Conservation (phyloP, 176 grass and related monocot species). For the Tillandsia fasciculata region DNA sequence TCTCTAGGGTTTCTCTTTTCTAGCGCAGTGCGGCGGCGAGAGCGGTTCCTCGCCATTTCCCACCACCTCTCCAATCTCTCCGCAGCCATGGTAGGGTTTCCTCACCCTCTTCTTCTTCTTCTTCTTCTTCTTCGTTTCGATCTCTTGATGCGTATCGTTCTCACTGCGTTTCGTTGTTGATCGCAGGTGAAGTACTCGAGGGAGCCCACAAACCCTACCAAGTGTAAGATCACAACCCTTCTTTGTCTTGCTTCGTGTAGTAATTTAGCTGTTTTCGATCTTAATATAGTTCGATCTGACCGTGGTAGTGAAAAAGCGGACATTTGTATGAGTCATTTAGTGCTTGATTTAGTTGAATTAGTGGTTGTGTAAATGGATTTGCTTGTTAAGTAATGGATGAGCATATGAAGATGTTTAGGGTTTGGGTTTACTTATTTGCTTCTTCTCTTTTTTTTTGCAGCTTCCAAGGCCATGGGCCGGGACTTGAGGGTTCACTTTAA, state of each 20-base stretch:
- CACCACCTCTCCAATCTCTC: background rate
- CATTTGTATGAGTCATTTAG: no score
- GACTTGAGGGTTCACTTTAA: slow-evolving; percentile 91
- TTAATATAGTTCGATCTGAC: background rate
- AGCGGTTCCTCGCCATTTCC: background rate
- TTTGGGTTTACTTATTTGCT: background rate
- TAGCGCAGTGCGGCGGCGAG: no score
- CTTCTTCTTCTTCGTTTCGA: background rate
- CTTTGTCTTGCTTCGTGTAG: background rate
- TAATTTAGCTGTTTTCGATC: background rate
- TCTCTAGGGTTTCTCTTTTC: no score
- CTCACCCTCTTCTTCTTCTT: background rate
- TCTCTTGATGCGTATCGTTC: background rate
- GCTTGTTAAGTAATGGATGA: no score
- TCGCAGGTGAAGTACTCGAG: slow-evolving; percentile 71
- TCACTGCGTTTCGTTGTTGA: background rate
- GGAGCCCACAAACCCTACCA: slow-evolving; percentile 53
- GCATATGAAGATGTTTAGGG: no score
- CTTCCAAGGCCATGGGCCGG: slow-evolving; percentile 74
- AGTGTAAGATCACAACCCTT: slow-evolving; percentile 36
- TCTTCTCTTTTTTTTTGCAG: slow-evolving; percentile 29
- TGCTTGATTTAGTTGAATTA: no score
- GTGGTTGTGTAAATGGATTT: no score
- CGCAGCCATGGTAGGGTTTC: background rate
- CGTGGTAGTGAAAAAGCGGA: no score